phyloP scores from a whole-genome alignment of 805 yeast species.

The Ogataea polymorpha region DNA sequence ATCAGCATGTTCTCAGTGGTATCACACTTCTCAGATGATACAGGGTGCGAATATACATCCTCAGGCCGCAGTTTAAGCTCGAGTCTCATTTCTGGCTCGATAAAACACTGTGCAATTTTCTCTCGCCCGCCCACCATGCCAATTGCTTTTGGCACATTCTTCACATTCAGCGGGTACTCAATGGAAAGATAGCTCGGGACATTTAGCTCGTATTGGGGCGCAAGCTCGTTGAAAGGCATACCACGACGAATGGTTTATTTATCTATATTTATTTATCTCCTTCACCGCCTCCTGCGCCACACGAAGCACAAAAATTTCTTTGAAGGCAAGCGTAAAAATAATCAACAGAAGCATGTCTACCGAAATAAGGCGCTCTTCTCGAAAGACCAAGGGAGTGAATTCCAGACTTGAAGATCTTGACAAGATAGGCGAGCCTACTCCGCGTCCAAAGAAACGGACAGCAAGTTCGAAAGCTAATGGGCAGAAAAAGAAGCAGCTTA shows the following conservation, averaged over 20 bases:
- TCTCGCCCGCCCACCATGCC: slow-evolving; percentile 64
- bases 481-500: slow-evolving; percentile 17
- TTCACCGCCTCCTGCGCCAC: slow-evolving; percentile 14
- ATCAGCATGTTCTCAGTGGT: slow-evolving; percentile 56
- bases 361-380: slow-evolving; percentile 38
- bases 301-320: slow-evolving; percentile 7
- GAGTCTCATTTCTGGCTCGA: slow-evolving; percentile 30
- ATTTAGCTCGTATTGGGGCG: slow-evolving; percentile 50
- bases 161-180: slow-evolving; percentile 75
- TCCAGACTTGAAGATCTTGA: slow-evolving; percentile 30
- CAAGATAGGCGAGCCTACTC: slow-evolving; percentile 11
- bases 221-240: slow-evolving; percentile 11
- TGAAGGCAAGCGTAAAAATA: slow-evolving; percentile 6
- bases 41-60: slow-evolving; percentile 52
- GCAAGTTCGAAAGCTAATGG: slow-evolving; percentile 16
- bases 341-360: slow-evolving; percentile 10
- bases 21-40: slow-evolving; percentile 47
- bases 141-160: slow-evolving; percentile 60
- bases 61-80: slow-evolving; percentile 33
- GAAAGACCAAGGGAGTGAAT: slow-evolving; percentile 42
- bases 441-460: slow-evolving; percentile 8
- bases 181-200: slow-evolving; percentile 71
- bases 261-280: background rate
- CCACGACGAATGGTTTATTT: background rate
- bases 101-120: slow-evolving; percentile 40